Base-by-base conservation (phyloP, 139 green algal genomes). In the Raphidocelis subcapitata region DNA sequence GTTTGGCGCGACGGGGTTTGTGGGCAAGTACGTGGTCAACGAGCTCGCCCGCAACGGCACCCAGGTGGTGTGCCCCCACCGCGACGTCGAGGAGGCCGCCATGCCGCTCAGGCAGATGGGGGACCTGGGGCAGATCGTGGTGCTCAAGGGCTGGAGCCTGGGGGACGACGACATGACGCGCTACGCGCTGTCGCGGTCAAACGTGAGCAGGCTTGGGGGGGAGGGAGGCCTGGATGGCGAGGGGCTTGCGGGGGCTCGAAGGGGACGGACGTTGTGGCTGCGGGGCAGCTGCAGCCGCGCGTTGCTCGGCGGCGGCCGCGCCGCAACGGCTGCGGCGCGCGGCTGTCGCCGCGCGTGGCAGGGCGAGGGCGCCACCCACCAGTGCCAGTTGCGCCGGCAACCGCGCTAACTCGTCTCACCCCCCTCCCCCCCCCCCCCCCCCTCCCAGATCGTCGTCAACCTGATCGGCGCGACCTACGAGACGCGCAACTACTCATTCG, bases 51-150 rank as follows among this genome's bases (percentile, higher is more conserved):
- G 76, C 28, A 81, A 72, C 3, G 94, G 94, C 47, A 86, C 78
- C 0, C 91, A 93, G 65, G 79, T 98, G 5, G 82, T 99, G 15
- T 76, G 95, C 41, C 95, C 95, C 8, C 94, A 92, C 75, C 88
- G 95, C 64, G 91, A 87, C 67, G 79, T 92, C 29, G 92, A 98
- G 65, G 79, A 96, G 62, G 88, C 93, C 26, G 79, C 86, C 23
- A 87, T 93, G 62, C 92, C 98, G 70, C 84, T 99, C 21, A 93
- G 91, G 61, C 77, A 92, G 41, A 99, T 98, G 95, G 95, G 95
- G 2, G 95, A 99, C 85, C 82, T 99, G 21, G 95, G 96, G 5
- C 92, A 91, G 81, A 81, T 93, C 20, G 71, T 90, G 3, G 37
- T 87, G 52, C 57, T 89, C 55, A 75, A 80, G 15, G 81, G 87